These are phyloP conservation scores for Saccharomyces hybrid DNA, from an alignment of 1,139 yeast genomes.

Conservation along the genomic window DNA sequence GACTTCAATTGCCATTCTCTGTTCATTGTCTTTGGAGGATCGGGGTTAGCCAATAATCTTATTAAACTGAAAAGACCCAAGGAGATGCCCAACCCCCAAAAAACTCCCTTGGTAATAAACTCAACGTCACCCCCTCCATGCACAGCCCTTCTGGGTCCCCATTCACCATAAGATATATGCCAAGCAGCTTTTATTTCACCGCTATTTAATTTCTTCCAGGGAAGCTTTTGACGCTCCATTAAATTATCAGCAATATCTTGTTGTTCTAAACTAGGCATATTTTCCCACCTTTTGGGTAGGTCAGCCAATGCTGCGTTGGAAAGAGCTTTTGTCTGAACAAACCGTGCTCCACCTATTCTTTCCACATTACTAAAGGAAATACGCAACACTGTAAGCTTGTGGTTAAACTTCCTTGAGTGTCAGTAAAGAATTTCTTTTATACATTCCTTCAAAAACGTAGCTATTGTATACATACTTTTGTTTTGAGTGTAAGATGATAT, in stretches of 20 bases:
- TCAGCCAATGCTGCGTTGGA: slow-evolving; percentile 86
- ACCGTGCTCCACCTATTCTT: slow-evolving; percentile 33
- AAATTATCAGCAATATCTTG: slow-evolving; percentile 76
- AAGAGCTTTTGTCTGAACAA: slow-evolving; percentile 50
- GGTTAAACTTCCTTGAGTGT: background rate
- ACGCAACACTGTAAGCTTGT: slow-evolving; percentile 10
- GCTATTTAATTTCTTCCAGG: slow-evolving; percentile 81
- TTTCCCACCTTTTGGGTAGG: slow-evolving; percentile 88
- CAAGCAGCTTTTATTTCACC: slow-evolving; percentile 96
- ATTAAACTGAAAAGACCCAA: slow-evolving; percentile 52
- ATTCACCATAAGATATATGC: slow-evolving; percentile 94
- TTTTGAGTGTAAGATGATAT: background rate
- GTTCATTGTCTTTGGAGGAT: slow-evolving; percentile 72
- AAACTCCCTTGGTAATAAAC: slow-evolving; percentile 71
- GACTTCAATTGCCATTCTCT: slow-evolving; percentile 97
- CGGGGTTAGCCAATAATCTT: slow-evolving; percentile 51
- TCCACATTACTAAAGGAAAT: slow-evolving; percentile 20
- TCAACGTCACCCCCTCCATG: slow-evolving; percentile 79
- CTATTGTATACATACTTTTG: background rate
- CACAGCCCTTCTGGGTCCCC: slow-evolving; percentile 99
- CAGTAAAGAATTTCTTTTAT: background rate
- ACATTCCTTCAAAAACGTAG: background rate
- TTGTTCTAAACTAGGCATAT: slow-evolving; percentile 81
- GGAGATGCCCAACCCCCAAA: slow-evolving; percentile 60
- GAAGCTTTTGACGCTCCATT: slow-evolving; percentile 85